phyloP scores from a whole-genome alignment of 1,139 yeast species.

The Geotrichum cucujoidarum region DNA sequence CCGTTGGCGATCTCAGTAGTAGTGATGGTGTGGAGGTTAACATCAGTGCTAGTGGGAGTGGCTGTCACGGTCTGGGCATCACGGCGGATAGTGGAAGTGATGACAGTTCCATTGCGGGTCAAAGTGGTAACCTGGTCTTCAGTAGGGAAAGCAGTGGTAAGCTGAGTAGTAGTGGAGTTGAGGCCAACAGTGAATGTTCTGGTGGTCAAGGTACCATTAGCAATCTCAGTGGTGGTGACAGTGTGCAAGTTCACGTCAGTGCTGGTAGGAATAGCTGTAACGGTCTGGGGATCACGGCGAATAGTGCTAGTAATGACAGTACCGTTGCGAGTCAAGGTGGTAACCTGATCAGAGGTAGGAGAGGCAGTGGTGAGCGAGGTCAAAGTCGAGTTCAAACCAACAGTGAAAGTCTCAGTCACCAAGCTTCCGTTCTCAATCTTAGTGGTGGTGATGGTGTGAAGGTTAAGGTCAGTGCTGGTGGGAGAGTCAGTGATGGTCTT shows the following conservation, averaged over 20 bases:
- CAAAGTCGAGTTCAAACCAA: not conserved
- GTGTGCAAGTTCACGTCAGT: constrained; percentile 10
- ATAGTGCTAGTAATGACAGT: constrained; percentile 13
- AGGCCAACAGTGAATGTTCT: constrained; percentile 8
- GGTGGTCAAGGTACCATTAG: constrained; percentile 9
- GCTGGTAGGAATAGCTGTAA: constrained; percentile 15
- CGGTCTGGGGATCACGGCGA: constrained; percentile 1
- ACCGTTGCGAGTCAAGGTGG: constrained; percentile 13
- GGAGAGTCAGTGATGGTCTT: too few species aligned
- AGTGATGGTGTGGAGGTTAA: constrained; percentile 9
- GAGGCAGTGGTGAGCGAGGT: constrained; percentile 4
- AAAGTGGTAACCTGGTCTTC: constrained; percentile 14
- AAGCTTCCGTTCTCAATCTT: not conserved
- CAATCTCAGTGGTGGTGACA: constrained; percentile 12
- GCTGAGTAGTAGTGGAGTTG: not conserved
- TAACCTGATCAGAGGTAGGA: constrained; percentile 9
- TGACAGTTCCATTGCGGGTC: constrained; percentile 12
- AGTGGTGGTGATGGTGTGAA: not conserved
- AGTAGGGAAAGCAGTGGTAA: constrained; percentile 6
- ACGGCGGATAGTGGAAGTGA: constrained; percentile 10
- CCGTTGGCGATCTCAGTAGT: constrained; percentile 10
- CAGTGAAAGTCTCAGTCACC: constrained; percentile 1
- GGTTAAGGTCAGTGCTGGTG: not conserved
- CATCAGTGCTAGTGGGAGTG: constrained; percentile 15
- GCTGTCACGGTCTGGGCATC: constrained; percentile 5